phyloP scores from a whole-genome alignment of 208 protist genomes.

The Blastocrithidia nonstop region DNA sequence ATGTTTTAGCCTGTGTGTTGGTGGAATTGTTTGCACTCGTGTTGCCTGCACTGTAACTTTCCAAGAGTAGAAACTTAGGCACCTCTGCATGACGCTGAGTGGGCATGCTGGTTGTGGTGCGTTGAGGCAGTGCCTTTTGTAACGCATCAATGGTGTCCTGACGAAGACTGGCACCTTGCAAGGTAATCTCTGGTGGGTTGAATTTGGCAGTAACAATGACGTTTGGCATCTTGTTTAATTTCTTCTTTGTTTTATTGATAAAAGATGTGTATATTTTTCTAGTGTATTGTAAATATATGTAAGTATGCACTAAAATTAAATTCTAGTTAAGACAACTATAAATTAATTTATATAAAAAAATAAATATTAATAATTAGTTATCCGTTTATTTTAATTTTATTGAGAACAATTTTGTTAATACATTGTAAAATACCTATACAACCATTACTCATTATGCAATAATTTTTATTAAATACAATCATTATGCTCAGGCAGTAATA shows the following conservation, averaged over 20 bases:
- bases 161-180: slow-evolving; percentile 51
- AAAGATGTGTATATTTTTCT: background rate
- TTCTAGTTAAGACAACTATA: slow-evolving; percentile 2
- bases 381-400: background rate
- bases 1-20: slow-evolving; percentile 3
- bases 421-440: slow-evolving; percentile 1
- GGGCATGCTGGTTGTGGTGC: slow-evolving; percentile 37
- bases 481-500: no score
- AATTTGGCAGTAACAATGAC: slow-evolving; percentile 68
- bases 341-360: background rate
- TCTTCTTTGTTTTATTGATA: background rate
- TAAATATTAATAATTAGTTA: background rate
- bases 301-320: no score
- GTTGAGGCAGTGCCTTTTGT: slow-evolving; percentile 37
- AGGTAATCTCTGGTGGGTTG: slow-evolving; percentile 53
- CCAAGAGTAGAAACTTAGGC: slow-evolving; percentile 27
- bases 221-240: slow-evolving; percentile 62
- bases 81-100: slow-evolving; percentile 18
- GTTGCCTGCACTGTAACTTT: slow-evolving; percentile 4
- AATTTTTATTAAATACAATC: slow-evolving; percentile 1
- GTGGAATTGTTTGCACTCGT: background rate
- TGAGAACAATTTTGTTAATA: background rate
- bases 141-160: slow-evolving; percentile 66
- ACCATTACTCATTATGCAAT: no score
- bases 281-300: background rate